Percentiles rank a stretch among this genome's conserved stretches.
Evolutionary conservation across 805 yeast species (phyloP).

Genomic region (Candida maesae): DNA sequence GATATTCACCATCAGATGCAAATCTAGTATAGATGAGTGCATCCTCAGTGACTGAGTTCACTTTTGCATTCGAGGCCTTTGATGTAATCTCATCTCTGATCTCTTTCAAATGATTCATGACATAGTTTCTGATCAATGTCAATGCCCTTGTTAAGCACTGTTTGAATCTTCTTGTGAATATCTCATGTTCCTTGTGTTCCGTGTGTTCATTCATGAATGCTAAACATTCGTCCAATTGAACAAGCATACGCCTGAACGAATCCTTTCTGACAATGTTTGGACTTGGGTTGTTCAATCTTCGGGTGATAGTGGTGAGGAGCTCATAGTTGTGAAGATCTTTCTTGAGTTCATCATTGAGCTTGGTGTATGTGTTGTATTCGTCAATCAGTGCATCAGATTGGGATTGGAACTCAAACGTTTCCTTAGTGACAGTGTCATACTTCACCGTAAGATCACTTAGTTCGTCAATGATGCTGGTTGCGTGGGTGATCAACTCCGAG

Average conservation of each 20-base stretch:
- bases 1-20: constrained; percentile 37
- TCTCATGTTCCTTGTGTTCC: constrained; percentile 57
- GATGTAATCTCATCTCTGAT: constrained; percentile 28
- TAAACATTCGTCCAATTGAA: constrained; percentile 63
- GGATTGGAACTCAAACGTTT: constrained; percentile 60
- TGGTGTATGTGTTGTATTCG: constrained; percentile 40
- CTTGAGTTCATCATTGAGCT: constrained; percentile 42
- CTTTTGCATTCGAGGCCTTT: constrained; percentile 24
- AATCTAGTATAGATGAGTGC: constrained; percentile 69
- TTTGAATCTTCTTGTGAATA: constrained; percentile 65
- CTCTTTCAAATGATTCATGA: constrained; percentile 39
- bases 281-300: constrained; percentile 65
- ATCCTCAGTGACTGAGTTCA: constrained; percentile 45
- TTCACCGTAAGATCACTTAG: constrained; percentile 46
- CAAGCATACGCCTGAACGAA: constrained; percentile 50
- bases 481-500: constrained; percentile 39
- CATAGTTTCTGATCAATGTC: constrained; percentile 67
- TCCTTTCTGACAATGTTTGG: constrained; percentile 59
- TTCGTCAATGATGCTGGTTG: constrained; percentile 41
- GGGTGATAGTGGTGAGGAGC: constrained; percentile 64
- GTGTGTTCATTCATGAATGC: constrained; percentile 50
- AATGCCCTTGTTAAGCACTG: constrained; percentile 82
- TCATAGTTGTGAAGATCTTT: constrained; percentile 58
- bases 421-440: constrained; percentile 54
- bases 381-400: constrained; percentile 49